Base-by-base conservation (phyloP, 2,329 filamentous ascomycete species). In the Penicillium sp. region DNA sequence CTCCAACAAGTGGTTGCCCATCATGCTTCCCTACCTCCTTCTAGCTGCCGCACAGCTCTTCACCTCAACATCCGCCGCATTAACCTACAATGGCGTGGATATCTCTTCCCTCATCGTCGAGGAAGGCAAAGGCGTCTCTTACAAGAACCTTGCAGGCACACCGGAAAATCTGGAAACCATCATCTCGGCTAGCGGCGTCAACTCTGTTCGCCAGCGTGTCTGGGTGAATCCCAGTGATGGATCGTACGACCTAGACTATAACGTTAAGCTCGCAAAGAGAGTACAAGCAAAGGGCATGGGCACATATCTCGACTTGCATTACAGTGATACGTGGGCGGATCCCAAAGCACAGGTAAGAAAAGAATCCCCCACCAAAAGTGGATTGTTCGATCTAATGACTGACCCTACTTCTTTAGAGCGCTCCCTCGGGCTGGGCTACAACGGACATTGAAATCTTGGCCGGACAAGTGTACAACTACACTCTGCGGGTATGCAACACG, bases 291-390 rank as follows among this genome's bases (percentile, higher is more conserved):
- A 82, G 0, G 88, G 87, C 0, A 70, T 91, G 53, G 78, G 77
- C 2, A 77, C 89, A 38, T 84, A 82, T 65, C 75, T 90, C 19
- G 84, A 89, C 63, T 75, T 90, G 60, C 86, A 89, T 72, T 85
- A 84, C 65, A 86, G 82, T 70, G 86, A 90, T 73, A 88, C 83
- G 1, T 90, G 87, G 88, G 88, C 88, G 0, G 88, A 90, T 64
- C 87, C 88, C 0, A 77, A 72, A 2, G 74, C 89, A 55, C 88
- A 91, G 70, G 75, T 78, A 66, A 27, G 67, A 15, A 31, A 17
- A 23, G 10, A 41, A 38, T 8, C 21, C 17, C 8, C 2, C 12
- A 27, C 12, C 43, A 7, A 1, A 33, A 4, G 7, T 15, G 13
- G n/a, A 33, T 7, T 47, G 38, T 25, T 21, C 7, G n/a, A 23